A percentile compares a stretch with the other conserved stretches of the same genome.
Conservation (phyloP, 169 alveolate genomes). For the Sarcocystis neurona region DNA sequence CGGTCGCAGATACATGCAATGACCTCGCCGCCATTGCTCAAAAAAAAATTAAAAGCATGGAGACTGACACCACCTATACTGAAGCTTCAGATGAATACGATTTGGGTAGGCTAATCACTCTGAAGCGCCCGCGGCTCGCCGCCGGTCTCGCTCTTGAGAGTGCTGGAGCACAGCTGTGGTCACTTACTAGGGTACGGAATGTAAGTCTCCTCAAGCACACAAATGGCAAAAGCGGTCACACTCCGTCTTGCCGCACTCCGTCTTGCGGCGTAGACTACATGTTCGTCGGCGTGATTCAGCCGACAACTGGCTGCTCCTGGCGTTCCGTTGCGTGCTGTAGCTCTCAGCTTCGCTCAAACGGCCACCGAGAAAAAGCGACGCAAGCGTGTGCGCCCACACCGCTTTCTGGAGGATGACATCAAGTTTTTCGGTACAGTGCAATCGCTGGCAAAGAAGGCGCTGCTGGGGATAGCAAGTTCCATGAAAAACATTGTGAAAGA, state of each 20-base stretch:
- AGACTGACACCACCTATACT: not conserved
- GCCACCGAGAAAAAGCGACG: not conserved
- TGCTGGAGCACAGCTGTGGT: too few relatives aligned
- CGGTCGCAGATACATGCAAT: not conserved
- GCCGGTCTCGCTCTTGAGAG: too few relatives aligned
- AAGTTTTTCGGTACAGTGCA: slow-evolving; percentile 18
- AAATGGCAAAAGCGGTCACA: not conserved
- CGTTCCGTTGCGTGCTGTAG: not conserved
- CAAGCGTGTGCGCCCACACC: slow-evolving; percentile 8
- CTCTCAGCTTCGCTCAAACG: not conserved
- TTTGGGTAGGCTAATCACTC: not conserved
- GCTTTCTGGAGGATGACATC: slow-evolving; percentile 2
- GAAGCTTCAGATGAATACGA: not conserved
- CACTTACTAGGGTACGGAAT: too few relatives aligned
- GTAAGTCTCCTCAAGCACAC: not conserved
- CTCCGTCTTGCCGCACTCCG: not conserved
- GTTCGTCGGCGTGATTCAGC: not conserved
- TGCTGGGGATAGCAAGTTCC: not conserved
- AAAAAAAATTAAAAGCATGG: not conserved
- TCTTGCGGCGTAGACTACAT: not conserved
- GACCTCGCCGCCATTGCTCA: slow-evolving; percentile 8
- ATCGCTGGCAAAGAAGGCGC: not conserved
- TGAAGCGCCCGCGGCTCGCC: too few relatives aligned
- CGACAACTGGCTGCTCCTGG: not conserved
- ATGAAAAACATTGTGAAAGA: not conserved